phyloP scores from a whole-genome alignment of 345 rosid species.

The Geranium brycei region DNA sequence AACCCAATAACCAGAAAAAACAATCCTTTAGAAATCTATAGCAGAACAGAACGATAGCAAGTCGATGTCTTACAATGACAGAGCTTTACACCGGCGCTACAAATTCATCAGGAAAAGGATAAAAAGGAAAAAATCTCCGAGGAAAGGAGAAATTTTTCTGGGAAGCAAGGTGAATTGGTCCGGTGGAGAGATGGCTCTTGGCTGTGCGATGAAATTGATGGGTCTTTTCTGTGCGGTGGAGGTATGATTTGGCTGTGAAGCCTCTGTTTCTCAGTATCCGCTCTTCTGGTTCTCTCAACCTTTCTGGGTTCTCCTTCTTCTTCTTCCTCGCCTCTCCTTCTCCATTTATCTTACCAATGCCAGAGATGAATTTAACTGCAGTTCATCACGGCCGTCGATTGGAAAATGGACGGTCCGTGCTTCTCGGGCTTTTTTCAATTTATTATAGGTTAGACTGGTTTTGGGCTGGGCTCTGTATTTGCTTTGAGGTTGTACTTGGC shows the following conservation, averaged over 20 bases:
- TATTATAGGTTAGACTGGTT: neutral
- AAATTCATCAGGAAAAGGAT: neutral
- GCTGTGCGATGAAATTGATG: neutral
- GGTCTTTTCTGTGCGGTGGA: neutral
- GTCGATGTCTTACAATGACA: neutral
- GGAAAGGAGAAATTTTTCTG: neutral
- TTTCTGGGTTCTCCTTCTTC: neutral
- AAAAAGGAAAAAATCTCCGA: neutral
- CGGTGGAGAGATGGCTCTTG: too few species aligned
- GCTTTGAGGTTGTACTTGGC: neutral
- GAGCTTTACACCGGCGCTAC: neutral
- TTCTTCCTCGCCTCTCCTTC: neutral
- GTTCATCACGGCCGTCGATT: neutral
- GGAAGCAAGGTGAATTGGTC: neutral
- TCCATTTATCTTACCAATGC: neutral
- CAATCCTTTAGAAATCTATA: neutral
- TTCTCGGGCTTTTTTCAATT: neutral
- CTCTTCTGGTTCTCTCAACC: too few species aligned
- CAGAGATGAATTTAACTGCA: neutral
- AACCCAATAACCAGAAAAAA: neutral
- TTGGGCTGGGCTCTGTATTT: neutral
- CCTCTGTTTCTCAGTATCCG: slow-evolving; percentile 1
- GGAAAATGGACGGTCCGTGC: neutral
- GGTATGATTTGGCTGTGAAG: neutral
- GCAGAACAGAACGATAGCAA: neutral